Percentiles rank a stretch among this genome's conserved stretches.
phyloP scores from a whole-genome alignment of 1,139 yeast species.

The Yamadazyma aaseri region DNA sequence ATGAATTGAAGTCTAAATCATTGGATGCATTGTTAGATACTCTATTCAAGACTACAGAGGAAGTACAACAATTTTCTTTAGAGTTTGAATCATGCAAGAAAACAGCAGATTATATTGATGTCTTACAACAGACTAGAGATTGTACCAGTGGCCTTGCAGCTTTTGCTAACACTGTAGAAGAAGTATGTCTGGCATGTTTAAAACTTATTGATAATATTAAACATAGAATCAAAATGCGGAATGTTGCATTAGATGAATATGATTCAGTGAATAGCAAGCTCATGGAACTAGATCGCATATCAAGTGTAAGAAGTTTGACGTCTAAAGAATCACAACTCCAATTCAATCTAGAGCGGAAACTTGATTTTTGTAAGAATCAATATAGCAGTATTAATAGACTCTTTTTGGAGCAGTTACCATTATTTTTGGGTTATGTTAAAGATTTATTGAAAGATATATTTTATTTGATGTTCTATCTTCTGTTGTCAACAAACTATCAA shows the following conservation, averaged over 20 bases:
- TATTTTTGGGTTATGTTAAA: conserved; percentile 29
- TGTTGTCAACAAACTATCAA: conserved; percentile 30
- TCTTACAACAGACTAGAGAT: conserved; percentile 8
- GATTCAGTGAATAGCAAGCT: conserved; percentile 28
- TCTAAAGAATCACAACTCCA: conserved; percentile 30
- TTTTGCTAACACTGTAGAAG: background rate
- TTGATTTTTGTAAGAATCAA: conserved; percentile 24
- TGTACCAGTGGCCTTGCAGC: conserved; percentile 3
- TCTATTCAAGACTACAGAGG: conserved; percentile 2
- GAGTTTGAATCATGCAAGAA: conserved; percentile 22
- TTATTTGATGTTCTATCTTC: conserved; percentile 12
- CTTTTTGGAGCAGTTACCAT: conserved; percentile 41
- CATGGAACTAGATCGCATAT: conserved; percentile 24
- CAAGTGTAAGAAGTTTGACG: conserved; percentile 22
- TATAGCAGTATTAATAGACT: conserved; percentile 30
- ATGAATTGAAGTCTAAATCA: conserved; percentile 10
- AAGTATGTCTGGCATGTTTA: conserved; percentile 12
- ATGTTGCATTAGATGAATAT: conserved; percentile 33
- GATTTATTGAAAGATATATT: conserved; percentile 9
- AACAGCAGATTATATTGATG: conserved; percentile 17
- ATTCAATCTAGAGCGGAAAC: conserved; percentile 31
- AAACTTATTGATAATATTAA: conserved; percentile 25
- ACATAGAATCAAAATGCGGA: conserved; percentile 27
- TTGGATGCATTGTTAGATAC: conserved; percentile 5
- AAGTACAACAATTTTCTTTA: conserved; percentile 7